Evolutionary conservation across 805 yeast species (phyloP).

Genomic region (Candida corydali): DNA sequence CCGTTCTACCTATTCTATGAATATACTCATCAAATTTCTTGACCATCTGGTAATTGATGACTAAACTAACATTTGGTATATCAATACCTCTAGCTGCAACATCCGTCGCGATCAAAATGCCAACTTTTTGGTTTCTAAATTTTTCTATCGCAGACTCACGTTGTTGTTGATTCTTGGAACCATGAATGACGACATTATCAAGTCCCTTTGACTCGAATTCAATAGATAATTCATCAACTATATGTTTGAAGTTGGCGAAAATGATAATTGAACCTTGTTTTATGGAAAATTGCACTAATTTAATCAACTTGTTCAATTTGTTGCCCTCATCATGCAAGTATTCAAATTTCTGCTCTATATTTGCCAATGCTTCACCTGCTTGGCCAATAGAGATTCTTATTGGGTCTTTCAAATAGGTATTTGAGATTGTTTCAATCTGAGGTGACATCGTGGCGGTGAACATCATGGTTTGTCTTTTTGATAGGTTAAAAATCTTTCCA

Average conservation of each 20-base stretch:
- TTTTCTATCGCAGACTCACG: slow-evolving; percentile 73
- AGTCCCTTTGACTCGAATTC: slow-evolving; percentile 38
- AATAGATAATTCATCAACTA: slow-evolving; percentile 65
- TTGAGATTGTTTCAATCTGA: slow-evolving; percentile 61
- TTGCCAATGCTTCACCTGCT: slow-evolving; percentile 59
- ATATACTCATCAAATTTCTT: slow-evolving; percentile 75
- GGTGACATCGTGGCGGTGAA: slow-evolving; percentile 92
- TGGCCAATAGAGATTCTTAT: slow-evolving; percentile 65
- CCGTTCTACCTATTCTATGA: slow-evolving; percentile 95
- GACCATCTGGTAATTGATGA: slow-evolving; percentile 83
- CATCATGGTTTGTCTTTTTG: slow-evolving; percentile 70
- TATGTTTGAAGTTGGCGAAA: slow-evolving; percentile 73
- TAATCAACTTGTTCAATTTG: slow-evolving; percentile 41
- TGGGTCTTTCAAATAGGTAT: slow-evolving; percentile 58
- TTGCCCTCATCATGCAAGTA: slow-evolving; percentile 20
- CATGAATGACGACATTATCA: slow-evolving; percentile 67
- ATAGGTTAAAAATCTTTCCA: slow-evolving; percentile 32
- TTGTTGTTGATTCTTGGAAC: slow-evolving; percentile 79
- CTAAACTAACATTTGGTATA: slow-evolving; percentile 80
- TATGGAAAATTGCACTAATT: slow-evolving; percentile 16
- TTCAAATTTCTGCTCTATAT: slow-evolving; percentile 65
- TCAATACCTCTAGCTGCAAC: slow-evolving; percentile 41
- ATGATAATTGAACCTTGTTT: slow-evolving; percentile 48
- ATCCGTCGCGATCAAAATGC: slow-evolving; percentile 83
- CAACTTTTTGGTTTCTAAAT: slow-evolving; percentile 52